phyloP scores from a whole-genome alignment of 768 basidiomycete genomes.

The Trametes gibbosa region DNA sequence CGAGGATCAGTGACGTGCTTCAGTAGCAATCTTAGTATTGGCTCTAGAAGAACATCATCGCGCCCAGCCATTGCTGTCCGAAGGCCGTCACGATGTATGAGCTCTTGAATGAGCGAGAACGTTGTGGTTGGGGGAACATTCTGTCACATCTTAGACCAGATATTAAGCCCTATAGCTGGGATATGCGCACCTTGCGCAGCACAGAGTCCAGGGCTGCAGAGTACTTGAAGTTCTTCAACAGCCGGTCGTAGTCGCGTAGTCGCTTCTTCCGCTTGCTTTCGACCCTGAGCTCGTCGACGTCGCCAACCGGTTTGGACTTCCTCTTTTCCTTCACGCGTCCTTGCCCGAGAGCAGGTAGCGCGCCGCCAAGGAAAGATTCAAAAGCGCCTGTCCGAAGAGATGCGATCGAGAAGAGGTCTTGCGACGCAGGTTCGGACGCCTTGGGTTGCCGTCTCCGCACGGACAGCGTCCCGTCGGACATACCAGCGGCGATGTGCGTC shows the following conservation, averaged over 20 bases:
- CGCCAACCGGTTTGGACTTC: slow-evolving; percentile 50
- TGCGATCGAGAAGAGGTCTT: slow-evolving; percentile 34
- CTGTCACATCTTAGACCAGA: slow-evolving; percentile 36
- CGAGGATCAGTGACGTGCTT: slow-evolving; percentile 87
- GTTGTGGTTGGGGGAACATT: slow-evolving; percentile 79
- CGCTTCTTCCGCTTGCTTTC: slow-evolving; percentile 68
- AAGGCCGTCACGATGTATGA: slow-evolving; percentile 89
- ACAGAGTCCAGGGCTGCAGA: slow-evolving; percentile 92
- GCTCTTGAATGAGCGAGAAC: slow-evolving; percentile 90
- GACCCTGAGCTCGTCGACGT: slow-evolving; percentile 74
- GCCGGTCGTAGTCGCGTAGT: slow-evolving; percentile 83
- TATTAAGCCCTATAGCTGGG: no score
- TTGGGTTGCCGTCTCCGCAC: slow-evolving; percentile 85
- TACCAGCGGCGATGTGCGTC: slow-evolving; percentile 94
- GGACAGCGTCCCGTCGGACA: slow-evolving; percentile 98
- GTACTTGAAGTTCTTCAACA: slow-evolving; percentile 92
- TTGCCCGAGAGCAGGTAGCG: slow-evolving; percentile 54
- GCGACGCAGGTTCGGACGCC: slow-evolving; percentile 49
- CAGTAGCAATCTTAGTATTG: slow-evolving; percentile 80
- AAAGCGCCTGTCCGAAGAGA: slow-evolving; percentile 55
- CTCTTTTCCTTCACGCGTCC: slow-evolving; percentile 49
- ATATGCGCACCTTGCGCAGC: slow-evolving; percentile 70
- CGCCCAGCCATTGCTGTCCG: slow-evolving; percentile 83
- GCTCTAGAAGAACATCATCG: slow-evolving; percentile 91
- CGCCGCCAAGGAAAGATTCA: slow-evolving; percentile 62